Evolutionary conservation across 1,139 yeast species (phyloP).

Genomic region (Debaryomyces sp.): DNA sequence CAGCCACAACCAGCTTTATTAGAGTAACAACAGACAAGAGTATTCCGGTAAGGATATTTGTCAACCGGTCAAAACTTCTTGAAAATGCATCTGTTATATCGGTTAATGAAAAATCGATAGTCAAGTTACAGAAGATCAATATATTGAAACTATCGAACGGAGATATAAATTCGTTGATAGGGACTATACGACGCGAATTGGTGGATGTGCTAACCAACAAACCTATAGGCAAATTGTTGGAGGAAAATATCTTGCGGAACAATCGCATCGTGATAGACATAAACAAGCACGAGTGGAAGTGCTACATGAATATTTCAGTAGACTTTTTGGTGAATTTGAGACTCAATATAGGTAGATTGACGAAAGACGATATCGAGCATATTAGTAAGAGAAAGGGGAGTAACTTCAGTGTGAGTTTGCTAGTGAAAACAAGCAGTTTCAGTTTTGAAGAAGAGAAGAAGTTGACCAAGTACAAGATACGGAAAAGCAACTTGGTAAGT

Average conservation of each 20-base stretch:
- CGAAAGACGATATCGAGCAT: slow-evolving; percentile 7
- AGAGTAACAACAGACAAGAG: slow-evolving; percentile 11
- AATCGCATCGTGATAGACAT: slow-evolving; percentile 11
- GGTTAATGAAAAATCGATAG: slow-evolving; percentile 18
- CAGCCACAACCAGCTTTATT: slow-evolving; percentile 11
- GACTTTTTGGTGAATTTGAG: slow-evolving; percentile 13
- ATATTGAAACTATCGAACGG: slow-evolving; percentile 17
- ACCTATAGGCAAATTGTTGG: slow-evolving; percentile 10
- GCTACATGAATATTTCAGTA: slow-evolving; percentile 12
- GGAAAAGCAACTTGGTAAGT: slow-evolving; percentile 5
- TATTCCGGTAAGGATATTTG: slow-evolving; percentile 17
- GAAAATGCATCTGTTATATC: slow-evolving; percentile 14
- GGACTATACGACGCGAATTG: slow-evolving; percentile 12
- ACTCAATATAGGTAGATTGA: slow-evolving; percentile 6
- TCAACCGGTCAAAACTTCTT: slow-evolving; percentile 16
- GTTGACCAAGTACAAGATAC: slow-evolving; percentile 7
- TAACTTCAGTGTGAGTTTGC: slow-evolving; percentile 4
- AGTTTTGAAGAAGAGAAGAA: slow-evolving; percentile 14
- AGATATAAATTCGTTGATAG: slow-evolving; percentile 16
- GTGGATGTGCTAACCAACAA: slow-evolving; percentile 8
- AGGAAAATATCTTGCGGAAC: not conserved
- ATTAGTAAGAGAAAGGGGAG: slow-evolving; percentile 7
- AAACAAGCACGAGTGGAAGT: slow-evolving; percentile 14
- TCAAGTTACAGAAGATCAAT: slow-evolving; percentile 17
- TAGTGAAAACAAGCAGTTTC: slow-evolving; percentile 2